Evolutionary conservation across 2,329 filamentous ascomycete species (phyloP).

Genomic region (Paecilomyces fulvus): DNA sequence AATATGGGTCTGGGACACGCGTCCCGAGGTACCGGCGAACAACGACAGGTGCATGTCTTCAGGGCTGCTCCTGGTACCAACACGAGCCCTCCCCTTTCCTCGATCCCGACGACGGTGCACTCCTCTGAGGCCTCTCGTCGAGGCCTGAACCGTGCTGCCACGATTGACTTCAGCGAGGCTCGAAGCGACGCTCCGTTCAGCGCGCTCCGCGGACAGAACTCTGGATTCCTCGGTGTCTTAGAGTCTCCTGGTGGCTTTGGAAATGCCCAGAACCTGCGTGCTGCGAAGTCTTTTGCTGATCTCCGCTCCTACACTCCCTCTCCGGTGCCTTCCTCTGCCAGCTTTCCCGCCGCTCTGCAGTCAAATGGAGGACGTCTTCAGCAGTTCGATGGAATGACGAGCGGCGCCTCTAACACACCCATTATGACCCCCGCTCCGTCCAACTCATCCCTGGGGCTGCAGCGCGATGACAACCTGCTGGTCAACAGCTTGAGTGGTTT

Average conservation of each 20-base stretch:
- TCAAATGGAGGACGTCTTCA: slow-evolving; percentile 56
- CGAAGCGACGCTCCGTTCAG: slow-evolving; percentile 68
- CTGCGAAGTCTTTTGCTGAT: slow-evolving; percentile 94
- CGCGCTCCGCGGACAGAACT: slow-evolving; percentile 65
- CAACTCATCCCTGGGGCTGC: slow-evolving; percentile 38
- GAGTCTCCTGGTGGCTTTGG: slow-evolving; percentile 62
- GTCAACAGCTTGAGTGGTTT: slow-evolving; percentile 57
- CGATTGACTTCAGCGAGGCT: slow-evolving; percentile 86
- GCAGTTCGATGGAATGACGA: slow-evolving; percentile 47
- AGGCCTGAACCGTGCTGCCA: slow-evolving; percentile 85
- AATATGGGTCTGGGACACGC: slow-evolving; percentile 88
- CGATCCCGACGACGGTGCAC: slow-evolving; percentile 55
- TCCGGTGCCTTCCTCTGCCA: slow-evolving; percentile 79
- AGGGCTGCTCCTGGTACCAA: slow-evolving; percentile 45
- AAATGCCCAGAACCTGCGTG: slow-evolving; percentile 70
- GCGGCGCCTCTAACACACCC: slow-evolving; percentile 55
- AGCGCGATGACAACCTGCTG: slow-evolving; percentile 50
- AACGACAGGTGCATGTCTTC: slow-evolving; percentile 84
- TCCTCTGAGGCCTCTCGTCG: slow-evolving; percentile 71
- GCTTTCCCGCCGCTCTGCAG: slow-evolving; percentile 64
- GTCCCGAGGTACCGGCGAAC: slow-evolving; percentile 79
- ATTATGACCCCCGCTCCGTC: slow-evolving; percentile 55
- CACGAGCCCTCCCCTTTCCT: slow-evolving; percentile 54
- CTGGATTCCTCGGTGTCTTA: slow-evolving; percentile 75
- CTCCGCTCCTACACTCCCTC: slow-evolving; percentile 91